These are phyloP conservation scores for Zanthoxylum bungeanum DNA, from an alignment of 345 rosid genomes.

Conservation along the genomic window DNA sequence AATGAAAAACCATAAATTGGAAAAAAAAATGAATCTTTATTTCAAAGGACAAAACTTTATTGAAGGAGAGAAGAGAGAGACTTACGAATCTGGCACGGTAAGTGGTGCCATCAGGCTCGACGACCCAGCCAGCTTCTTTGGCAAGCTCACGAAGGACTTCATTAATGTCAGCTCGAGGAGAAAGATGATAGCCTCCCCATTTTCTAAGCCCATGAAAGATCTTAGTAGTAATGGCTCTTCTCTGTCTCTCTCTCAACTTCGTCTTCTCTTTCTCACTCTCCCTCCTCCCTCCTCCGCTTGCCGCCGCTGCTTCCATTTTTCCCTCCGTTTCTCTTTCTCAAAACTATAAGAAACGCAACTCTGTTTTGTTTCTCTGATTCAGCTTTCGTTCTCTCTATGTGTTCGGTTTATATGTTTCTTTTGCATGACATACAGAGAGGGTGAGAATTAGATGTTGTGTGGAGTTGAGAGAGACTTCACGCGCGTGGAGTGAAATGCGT, in stretches of 20 bases:
- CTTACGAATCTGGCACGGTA: conserved; percentile 30
- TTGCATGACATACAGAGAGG: conserved; percentile 18
- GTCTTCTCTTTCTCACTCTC: conserved; percentile 53
- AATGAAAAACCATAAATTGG: background rate
- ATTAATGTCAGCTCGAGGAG: conserved; percentile 48
- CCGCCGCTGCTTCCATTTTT: background rate
- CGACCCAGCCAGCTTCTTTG: conserved; percentile 50
- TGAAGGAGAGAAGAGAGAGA: too few relatives aligned
- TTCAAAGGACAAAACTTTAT: background rate
- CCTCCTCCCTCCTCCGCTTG: conserved; percentile 18
- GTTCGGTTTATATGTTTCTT: conserved; percentile 18
- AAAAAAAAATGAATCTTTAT: background rate
- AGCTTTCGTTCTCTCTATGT: too few relatives aligned
- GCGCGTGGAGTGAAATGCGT: background rate
- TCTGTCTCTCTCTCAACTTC: conserved; percentile 47
- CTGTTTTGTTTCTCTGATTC: background rate
- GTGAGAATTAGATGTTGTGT: conserved; percentile 6
- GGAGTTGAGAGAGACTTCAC: background rate
- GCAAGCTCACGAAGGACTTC: conserved; percentile 50
- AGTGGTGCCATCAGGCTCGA: conserved; percentile 52
- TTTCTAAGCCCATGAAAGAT: conserved; percentile 47
- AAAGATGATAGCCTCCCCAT: conserved; percentile 42
- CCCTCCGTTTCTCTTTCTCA: background rate
- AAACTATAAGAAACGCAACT: background rate
- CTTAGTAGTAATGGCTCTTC: conserved; percentile 46